Evolutionary conservation across 768 basidiomycete species (phyloP), one percentile per base, ranked within the genome.

Genomic region (Grammothele lineata): DNA sequence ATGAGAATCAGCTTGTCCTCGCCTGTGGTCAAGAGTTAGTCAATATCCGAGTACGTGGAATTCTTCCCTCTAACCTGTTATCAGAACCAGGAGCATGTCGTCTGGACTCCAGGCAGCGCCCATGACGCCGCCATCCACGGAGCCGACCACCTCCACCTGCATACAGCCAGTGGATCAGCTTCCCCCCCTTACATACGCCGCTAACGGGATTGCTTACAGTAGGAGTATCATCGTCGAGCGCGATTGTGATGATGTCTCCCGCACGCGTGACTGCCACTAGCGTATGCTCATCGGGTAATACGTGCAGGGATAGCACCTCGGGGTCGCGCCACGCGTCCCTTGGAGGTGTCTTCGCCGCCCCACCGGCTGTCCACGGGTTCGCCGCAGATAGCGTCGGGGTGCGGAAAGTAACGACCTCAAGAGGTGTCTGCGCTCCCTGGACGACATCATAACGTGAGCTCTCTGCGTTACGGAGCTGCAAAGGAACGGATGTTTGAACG

Each of bases 81-180:
- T 72, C 18, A 97, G 71, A 1, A 80, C 80, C 11, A 99, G 71
- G n/a, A 90, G 68, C 7, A 89, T 82, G 45, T 95, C 90, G 62
- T 99, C 96, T 4, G 95, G 92, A 53, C 85, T 85, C 94, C 95
- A 98, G 11, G 78, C 71, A 10, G 90, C 93, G 1, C 85, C 83
- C 24, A 80, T 65, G 40, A 99, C 84, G 0, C 90, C 92, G 10
- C 81, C 73, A 45, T 96, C 94, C 6, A 98, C 80, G 0, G 84
- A 83, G 14, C 95, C 95, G 45, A 94, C 85, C 12, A 92, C 76
- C 54, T 94, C 90, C n/a, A 36, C 67, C 86, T 89, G 45, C 3
- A 33, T 7, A 25, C 15, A n/a, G 15, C 39, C 18, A 33, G 32
- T n/a, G 25, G 18, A 33, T 5, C 23, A 10, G 11, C n/a, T 21